phyloP scores from a whole-genome alignment of 2,329 filamentous ascomycete species.

The Curvularia sp. region DNA sequence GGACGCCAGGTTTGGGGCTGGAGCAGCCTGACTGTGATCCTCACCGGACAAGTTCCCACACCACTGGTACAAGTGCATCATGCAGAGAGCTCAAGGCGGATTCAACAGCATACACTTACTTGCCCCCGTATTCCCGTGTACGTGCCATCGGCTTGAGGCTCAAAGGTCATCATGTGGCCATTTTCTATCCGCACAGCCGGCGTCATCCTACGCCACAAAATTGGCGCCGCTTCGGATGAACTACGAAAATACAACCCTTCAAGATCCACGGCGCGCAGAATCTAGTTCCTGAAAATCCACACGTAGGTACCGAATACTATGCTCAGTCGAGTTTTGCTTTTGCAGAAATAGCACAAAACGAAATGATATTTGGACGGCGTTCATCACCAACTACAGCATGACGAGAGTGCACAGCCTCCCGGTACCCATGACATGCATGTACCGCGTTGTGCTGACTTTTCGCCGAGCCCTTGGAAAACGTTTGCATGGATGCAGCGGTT shows the following conservation, averaged over 20 bases:
- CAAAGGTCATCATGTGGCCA: conserved; percentile 25
- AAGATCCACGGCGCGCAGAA: background rate
- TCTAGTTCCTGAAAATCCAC: background rate
- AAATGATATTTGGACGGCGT: background rate
- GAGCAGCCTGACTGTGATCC: conserved; percentile 7
- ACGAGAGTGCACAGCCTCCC: conserved; percentile 20
- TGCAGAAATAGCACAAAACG: background rate
- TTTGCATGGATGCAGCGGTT: conserved; percentile 21
- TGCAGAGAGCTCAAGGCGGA: conserved; percentile 17
- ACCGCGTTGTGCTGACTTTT: conserved; percentile 16
- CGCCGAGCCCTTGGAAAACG: conserved; percentile 26
- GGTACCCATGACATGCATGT: conserved; percentile 10
- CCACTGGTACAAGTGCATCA: conserved; percentile 3
- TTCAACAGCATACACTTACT: background rate
- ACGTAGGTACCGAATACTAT: background rate
- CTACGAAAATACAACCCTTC: conserved; percentile 11
- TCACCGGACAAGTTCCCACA: conserved; percentile 19
- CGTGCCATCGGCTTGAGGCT: conserved; percentile 23
- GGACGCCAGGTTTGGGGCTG: background rate
- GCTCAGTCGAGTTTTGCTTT: background rate
- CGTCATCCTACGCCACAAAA: conserved; percentile 22
- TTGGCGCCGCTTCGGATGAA: conserved; percentile 16
- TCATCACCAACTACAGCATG: conserved; percentile 1
- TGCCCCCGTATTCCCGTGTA: conserved; percentile 3
- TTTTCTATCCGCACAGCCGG: conserved; percentile 24